Conservation (phyloP, 805 yeast genomes). For the Metschnikowia reukaufii region DNA sequence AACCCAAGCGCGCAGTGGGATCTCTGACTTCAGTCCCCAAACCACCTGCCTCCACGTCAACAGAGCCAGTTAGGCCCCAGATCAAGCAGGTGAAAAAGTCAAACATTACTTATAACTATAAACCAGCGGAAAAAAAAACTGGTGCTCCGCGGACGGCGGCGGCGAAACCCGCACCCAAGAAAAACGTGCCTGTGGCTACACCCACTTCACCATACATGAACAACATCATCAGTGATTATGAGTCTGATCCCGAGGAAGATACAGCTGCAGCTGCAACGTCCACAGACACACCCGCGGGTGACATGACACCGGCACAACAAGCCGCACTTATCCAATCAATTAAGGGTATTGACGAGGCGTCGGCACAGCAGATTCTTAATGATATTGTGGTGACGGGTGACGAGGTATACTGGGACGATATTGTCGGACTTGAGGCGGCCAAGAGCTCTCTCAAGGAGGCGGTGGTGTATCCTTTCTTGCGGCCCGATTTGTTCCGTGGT, state of each 20-base stretch:
- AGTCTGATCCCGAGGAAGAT: conserved; percentile 14
- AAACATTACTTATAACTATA: conserved; percentile 35
- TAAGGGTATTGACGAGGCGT: conserved; percentile 71
- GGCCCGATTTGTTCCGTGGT: conserved; percentile 91
- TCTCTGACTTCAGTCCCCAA: conserved; percentile 6
- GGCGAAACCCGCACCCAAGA: background rate
- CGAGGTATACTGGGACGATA: conserved; percentile 91
- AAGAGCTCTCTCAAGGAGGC: conserved; percentile 89
- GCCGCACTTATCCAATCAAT: conserved; percentile 44
- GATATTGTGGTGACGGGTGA: conserved; percentile 90
- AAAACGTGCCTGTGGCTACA: background rate
- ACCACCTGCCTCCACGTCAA: conserved; percentile 5
- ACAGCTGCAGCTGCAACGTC: background rate
- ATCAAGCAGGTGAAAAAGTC: conserved; percentile 22
- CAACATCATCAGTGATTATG: conserved; percentile 25
- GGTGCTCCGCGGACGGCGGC: no score
- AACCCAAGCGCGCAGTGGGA: no score
- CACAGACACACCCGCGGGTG: conserved; percentile 3
- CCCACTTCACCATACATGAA: conserved; percentile 29
- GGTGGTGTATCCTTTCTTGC: conserved; percentile 89
- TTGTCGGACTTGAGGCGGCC: conserved; percentile 89
- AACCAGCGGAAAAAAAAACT: conserved; percentile 12
- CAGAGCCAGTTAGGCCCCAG: no score
- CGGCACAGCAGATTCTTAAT: conserved; percentile 81
- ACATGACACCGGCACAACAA: conserved; percentile 27